A percentile compares a stretch with the other conserved stretches of the same genome.
These are phyloP conservation scores for Carex pumila DNA, from an alignment of 176 grass and related monocot species.

Conservation along the genomic window DNA sequence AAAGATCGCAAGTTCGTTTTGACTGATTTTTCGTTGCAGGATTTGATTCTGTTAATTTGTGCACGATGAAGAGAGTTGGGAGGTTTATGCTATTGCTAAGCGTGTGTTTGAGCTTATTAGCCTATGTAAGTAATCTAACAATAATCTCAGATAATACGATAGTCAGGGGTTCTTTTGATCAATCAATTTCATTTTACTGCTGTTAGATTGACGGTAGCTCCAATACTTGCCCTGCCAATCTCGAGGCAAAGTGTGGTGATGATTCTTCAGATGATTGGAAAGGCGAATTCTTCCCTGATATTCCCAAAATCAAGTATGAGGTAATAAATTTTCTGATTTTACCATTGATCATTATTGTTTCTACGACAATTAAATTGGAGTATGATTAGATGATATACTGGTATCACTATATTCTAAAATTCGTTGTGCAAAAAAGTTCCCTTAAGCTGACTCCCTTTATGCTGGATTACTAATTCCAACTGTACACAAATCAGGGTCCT, in stretches of 20 bases:
- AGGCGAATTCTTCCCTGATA: constrained; percentile 74
- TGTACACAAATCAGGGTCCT: constrained; percentile 43
- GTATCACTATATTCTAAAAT: background rate
- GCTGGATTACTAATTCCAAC: background rate
- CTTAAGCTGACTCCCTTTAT: background rate
- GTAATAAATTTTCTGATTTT: constrained; percentile 25
- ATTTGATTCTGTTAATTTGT: background rate
- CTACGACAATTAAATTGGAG: background rate
- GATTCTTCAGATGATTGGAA: constrained; percentile 45
- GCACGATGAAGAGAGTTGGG: constrained; percentile 30
- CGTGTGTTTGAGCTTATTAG: constrained; percentile 26
- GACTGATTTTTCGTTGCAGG: background rate
- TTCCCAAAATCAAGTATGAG: constrained; percentile 88
- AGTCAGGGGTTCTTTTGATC: background rate
- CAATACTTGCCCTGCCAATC: constrained; percentile 55
- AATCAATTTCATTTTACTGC: background rate
- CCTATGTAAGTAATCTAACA: constrained; percentile 31
- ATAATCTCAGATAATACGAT: background rate
- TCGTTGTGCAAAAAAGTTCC: background rate
- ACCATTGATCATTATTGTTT: background rate
- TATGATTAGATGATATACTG: background rate
- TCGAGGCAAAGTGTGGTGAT: constrained; percentile 38
- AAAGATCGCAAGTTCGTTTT: background rate
- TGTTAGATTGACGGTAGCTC: constrained; percentile 30
- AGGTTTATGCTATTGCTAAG: constrained; percentile 25